Evolutionary conservation across 2,329 filamentous ascomycete genomes (phyloP), one percentile per base, ranked within the genome.

Genomic region (Phoma sp.): DNA sequence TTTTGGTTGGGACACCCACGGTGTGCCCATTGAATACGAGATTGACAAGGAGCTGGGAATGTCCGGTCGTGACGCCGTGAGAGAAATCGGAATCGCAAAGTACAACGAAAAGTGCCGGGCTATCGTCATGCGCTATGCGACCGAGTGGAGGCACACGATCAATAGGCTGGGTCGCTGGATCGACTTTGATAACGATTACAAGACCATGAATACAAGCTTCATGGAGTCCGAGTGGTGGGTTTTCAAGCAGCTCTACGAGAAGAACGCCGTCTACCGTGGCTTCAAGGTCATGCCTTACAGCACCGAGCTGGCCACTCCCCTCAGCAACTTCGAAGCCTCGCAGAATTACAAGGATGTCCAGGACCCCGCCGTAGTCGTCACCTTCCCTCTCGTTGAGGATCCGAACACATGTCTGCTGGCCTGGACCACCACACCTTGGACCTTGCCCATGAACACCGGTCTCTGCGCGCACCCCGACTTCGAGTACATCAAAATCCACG

Each of bases 211-310:
- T 74, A 84, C 88, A n/a, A 88, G 82, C 19, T 98, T 96, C 78
- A 98, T 97, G 94, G 94, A 97, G 80, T 89, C 90, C 0, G 87
- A 91, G 62, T 98, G 94, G 94, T 97, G 94, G 93, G 90, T 95
- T 17, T 96, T 96, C 82, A 96, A 95, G 80, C 87, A 94, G 73
- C 83, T 97, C 22, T 96, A 91, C 74, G 90, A 96, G 67, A 96
- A 96, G 78, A 90, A 87, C 52, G 82, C 89, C 59, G 92, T 97
- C 51, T 98, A 97, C 75, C 90, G 92, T 65, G 93, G 92, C 38
- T 90, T 95, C 76, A 87, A 88, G 71, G 92, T 98, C 60, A 95
- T 98, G 91, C 94, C 94, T 12, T 98, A 95, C 77, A 96, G 92
- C 27, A 97, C 92, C 2, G 92, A 89, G 15, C 84, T 96, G 70